Conservation (phyloP, 495 filamentous ascomycete genomes). For the Xylaria telfairii region DNA sequence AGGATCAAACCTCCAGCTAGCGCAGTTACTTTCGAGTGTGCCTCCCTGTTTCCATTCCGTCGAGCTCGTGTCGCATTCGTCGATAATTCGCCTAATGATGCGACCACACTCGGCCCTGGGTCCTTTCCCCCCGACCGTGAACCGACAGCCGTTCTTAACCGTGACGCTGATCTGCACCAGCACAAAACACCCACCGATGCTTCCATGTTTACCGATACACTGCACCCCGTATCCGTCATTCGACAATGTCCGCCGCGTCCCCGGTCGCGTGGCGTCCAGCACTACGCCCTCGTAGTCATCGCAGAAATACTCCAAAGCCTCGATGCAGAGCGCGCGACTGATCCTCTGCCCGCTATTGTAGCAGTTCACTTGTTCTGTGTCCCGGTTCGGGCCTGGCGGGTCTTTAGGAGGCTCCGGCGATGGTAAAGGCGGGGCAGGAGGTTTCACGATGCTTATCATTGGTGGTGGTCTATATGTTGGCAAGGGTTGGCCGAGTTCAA, state of each 20-base stretch:
- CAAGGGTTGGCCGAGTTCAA: neutral
- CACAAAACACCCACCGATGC: neutral
- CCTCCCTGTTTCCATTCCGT: conserved; percentile 5
- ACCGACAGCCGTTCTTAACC: conserved; percentile 5
- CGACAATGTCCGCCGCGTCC: neutral
- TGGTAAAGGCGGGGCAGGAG: neutral
- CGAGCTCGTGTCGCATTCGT: neutral
- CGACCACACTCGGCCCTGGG: neutral
- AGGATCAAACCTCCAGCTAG: neutral
- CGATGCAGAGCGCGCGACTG: neutral
- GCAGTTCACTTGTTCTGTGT: neutral
- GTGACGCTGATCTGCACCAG: neutral
- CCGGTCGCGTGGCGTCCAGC: neutral
- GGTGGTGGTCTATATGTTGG: neutral
- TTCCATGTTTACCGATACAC: neutral
- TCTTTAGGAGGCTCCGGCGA: neutral
- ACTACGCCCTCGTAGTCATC: neutral
- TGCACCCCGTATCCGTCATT: neutral
- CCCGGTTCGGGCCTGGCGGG: conserved; percentile 12
- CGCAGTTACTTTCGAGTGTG: neutral
- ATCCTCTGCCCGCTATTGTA: neutral
- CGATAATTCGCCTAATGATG: neutral
- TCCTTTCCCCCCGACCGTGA: neutral
- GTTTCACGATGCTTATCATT: neutral
- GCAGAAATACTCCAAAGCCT: neutral